phyloP scores from a whole-genome alignment of 768 basidiomycete genomes.

The Russula compacta region DNA sequence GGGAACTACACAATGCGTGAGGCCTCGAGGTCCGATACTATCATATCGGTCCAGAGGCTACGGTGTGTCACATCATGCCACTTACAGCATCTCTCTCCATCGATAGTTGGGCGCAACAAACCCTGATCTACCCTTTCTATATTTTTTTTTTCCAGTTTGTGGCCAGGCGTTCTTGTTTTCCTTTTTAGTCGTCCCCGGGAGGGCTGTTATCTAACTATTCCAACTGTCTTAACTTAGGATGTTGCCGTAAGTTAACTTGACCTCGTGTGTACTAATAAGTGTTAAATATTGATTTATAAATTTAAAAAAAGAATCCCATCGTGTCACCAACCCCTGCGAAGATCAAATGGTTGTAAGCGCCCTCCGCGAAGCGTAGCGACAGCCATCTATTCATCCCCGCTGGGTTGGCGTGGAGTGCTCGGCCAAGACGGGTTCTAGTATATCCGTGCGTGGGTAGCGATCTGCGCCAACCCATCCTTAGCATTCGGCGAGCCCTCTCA shows the following conservation, averaged over 20 bases:
- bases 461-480: background rate
- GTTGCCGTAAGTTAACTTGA: background rate
- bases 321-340: no score
- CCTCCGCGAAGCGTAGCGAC: background rate
- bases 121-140: no score
- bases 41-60: background rate
- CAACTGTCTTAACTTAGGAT: background rate
- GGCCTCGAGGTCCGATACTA: background rate
- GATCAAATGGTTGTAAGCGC: background rate
- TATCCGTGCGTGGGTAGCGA: background rate
- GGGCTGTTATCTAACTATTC: background rate
- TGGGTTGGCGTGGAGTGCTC: conserved; percentile 11
- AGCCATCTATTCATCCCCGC: background rate
- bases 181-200: no score
- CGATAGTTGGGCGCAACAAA: background rate
- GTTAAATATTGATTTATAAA: background rate
- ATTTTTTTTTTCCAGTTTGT: no score
- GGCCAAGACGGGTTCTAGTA: background rate
- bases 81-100: background rate
- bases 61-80: background rate
- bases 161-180: no score
- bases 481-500: background rate
- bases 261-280: background rate
- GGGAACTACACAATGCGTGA: background rate
- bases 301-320: background rate